These are phyloP conservation scores for Xylaria sp. DNA, from an alignment of 2,329 filamentous ascomycete genomes.

Conservation along the genomic window DNA sequence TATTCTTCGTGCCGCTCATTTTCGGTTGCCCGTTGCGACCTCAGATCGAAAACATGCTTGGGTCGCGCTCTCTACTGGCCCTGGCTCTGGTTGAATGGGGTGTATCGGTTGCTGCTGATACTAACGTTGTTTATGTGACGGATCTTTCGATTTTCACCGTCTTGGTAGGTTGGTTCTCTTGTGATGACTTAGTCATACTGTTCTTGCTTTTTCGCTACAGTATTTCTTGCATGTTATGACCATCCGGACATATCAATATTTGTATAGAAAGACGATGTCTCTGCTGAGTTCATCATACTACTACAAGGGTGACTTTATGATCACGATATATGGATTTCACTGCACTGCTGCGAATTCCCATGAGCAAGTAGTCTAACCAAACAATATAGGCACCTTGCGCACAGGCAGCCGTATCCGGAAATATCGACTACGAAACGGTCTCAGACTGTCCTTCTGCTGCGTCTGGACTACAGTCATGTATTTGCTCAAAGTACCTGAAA, in stretches of 20 bases:
- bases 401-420: slow-evolving; percentile 56
- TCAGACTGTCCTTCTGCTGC: slow-evolving; percentile 56
- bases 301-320: neutral
- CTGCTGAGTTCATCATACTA: neutral
- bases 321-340: neutral
- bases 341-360: neutral
- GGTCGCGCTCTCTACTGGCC: slow-evolving; percentile 27
- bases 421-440: slow-evolving; percentile 56
- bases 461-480: slow-evolving; percentile 60
- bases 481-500: slow-evolving; percentile 60
- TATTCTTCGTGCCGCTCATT: slow-evolving; percentile 29
- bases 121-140: slow-evolving; percentile 47
- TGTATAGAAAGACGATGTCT: neutral
- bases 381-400: slow-evolving; percentile 60
- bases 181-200: neutral
- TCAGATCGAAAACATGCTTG: slow-evolving; percentile 20
- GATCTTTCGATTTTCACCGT: slow-evolving; percentile 48
- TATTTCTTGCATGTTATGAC: neutral
- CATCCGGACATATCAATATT: neutral
- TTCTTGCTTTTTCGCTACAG: neutral
- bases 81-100: slow-evolving; percentile 28
- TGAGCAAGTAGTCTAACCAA: slow-evolving; percentile 14
- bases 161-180: slow-evolving; percentile 40
- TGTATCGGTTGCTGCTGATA: slow-evolving; percentile 34
- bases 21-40: slow-evolving; percentile 24